phyloP scores from a whole-genome alignment of 495 filamentous ascomycete species.

The Tuber magnatum region DNA sequence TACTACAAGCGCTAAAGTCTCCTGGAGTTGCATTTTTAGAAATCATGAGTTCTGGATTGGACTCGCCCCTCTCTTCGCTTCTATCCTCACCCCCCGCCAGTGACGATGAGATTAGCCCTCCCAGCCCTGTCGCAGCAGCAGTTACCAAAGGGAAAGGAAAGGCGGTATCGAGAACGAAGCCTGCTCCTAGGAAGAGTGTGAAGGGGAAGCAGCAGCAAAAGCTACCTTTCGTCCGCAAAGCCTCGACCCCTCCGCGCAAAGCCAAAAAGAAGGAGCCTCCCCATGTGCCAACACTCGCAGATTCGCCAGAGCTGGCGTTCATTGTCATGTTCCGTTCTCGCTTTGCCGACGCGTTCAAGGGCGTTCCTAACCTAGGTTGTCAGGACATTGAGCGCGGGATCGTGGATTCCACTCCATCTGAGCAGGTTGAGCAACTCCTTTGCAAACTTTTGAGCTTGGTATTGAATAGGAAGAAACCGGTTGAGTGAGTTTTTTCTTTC shows the following conservation, averaged over 20 bases:
- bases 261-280: conserved; percentile 73
- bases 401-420: conserved; percentile 65
- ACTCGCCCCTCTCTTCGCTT: conserved; percentile 55
- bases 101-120: conserved; percentile 48
- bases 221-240: conserved; percentile 17
- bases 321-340: conserved; percentile 95
- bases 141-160: conserved; percentile 42
- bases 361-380: conserved; percentile 77
- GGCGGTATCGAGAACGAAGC: conserved; percentile 43
- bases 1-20: not conserved
- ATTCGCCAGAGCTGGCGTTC: conserved; percentile 88
- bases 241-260: conserved; percentile 61
- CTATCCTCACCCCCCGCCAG: conserved; percentile 55
- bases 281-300: conserved; percentile 79
- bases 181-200: conserved; percentile 14
- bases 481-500: conserved; percentile 66
- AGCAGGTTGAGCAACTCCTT: conserved; percentile 76
- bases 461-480: conserved; percentile 93
- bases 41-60: conserved; percentile 41
- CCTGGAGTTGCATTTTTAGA: not conserved
- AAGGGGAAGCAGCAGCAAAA: conserved; percentile 29
- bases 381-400: conserved; percentile 91
- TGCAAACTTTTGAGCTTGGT: conserved; percentile 82
- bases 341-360: conserved; percentile 82
- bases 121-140: conserved; percentile 34